These are phyloP conservation scores for Bipolaris zeicola DNA, from an alignment of 2,329 filamentous ascomycete genomes.

Conservation along the genomic window DNA sequence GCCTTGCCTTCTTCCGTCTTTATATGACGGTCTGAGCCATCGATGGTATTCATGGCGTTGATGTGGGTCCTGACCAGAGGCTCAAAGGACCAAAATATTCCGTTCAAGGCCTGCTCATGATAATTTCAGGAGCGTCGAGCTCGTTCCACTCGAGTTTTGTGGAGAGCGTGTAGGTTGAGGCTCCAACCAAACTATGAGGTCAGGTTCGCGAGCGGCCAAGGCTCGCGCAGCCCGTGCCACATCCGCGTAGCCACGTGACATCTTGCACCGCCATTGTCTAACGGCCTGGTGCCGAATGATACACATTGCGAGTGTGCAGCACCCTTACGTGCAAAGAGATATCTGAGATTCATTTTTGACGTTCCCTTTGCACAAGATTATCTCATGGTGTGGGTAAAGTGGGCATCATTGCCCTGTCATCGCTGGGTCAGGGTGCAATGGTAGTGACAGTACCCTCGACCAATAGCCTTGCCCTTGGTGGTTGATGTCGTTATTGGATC, in stretches of 20 bases:
- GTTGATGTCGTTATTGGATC: background rate
- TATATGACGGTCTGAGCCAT: constrained; percentile 59
- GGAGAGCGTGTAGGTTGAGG: background rate
- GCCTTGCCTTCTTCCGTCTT: constrained; percentile 44
- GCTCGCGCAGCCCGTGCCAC: constrained; percentile 8
- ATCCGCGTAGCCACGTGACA: constrained; percentile 19
- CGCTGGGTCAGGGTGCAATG: background rate
- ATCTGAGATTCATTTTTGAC: too few relatives aligned
- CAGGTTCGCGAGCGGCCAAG: constrained; percentile 18
- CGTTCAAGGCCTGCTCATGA: constrained; percentile 2
- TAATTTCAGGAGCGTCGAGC: background rate
- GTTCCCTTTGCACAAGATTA: background rate
- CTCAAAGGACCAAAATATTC: background rate
- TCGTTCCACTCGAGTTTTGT: background rate
- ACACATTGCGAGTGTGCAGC: background rate
- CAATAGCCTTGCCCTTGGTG: background rate
- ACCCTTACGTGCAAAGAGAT: too few relatives aligned
- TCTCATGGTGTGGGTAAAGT: background rate
- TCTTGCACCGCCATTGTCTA: background rate
- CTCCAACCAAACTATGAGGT: constrained; percentile 12
- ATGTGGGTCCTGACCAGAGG: background rate
- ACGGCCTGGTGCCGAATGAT: background rate
- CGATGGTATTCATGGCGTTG: constrained; percentile 66
- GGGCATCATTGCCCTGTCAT: background rate
- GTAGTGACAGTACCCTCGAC: background rate